Evolutionary conservation across 108 stramenopile species (phyloP).

Genomic region (Cyclotella baltica): DNA sequence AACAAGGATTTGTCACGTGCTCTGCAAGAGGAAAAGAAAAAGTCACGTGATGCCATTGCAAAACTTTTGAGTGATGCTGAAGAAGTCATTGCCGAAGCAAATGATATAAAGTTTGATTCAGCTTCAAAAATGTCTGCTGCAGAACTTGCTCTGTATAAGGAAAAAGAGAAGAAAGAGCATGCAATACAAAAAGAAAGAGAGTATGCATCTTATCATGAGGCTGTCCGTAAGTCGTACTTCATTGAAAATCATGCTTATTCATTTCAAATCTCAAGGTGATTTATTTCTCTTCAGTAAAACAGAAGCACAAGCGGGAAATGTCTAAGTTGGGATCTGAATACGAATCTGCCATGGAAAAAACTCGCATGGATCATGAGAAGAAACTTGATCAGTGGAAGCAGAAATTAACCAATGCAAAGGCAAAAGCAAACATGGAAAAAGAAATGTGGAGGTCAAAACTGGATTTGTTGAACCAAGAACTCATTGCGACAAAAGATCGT

Average conservation of each 20-base stretch:
- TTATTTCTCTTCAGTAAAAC: not conserved
- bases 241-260: not conserved
- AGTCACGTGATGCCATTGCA: not conserved
- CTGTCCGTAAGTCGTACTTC: not conserved
- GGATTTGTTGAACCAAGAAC: not conserved
- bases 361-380: not conserved
- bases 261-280: not conserved
- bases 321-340: not conserved
- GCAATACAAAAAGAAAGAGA: not conserved
- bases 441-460: not conserved
- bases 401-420: not conserved
- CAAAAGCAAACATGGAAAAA: not conserved
- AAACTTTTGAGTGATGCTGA: not conserved
- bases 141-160: not conserved
- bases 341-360: not conserved
- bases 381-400: not conserved
- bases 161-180: not conserved
- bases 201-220: not conserved
- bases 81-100: not conserved
- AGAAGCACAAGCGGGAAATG: constrained; percentile 8
- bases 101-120: too few species aligned
- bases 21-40: not conserved
- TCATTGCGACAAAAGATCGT: constrained; percentile 5
- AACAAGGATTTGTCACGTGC: not conserved
- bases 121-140: not conserved